phyloP scores from a whole-genome alignment of 768 basidiomycete genomes.

The Pleurotus platypus region DNA sequence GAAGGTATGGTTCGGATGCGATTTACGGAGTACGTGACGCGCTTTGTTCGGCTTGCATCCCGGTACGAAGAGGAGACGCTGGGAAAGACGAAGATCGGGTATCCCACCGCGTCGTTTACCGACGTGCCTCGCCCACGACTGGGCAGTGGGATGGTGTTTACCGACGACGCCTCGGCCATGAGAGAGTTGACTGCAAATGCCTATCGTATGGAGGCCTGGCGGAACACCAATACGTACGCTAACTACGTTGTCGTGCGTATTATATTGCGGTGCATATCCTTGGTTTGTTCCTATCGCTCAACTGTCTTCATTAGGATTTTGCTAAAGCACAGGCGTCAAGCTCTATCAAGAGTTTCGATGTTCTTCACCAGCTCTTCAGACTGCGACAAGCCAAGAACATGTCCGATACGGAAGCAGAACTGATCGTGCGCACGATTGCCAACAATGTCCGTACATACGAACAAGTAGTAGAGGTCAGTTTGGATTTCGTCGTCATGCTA shows the following conservation, averaged over 20 bases:
- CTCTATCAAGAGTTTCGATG: constrained; percentile 77
- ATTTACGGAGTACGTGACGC: constrained; percentile 83
- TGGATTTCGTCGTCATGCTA: constrained; percentile 1
- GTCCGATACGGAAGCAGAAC: constrained; percentile 65
- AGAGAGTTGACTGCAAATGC: constrained; percentile 76
- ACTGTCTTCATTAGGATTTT: constrained; percentile 56
- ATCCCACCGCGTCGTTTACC: constrained; percentile 52
- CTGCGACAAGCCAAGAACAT: constrained; percentile 73
- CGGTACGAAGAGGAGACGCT: constrained; percentile 86
- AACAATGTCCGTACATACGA: constrained; percentile 78
- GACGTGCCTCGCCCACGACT: constrained; percentile 46
- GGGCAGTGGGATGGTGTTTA: constrained; percentile 80
- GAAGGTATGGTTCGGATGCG: constrained; percentile 84
- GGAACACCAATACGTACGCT: constrained; percentile 76
- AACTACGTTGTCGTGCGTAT: constrained; percentile 60
- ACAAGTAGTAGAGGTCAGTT: constrained; percentile 79
- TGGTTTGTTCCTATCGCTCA: too few relatives aligned
- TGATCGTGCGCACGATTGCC: constrained; percentile 72
- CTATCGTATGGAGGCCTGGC: constrained; percentile 91
- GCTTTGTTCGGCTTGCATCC: constrained; percentile 88
- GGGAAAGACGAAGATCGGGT: constrained; percentile 76
- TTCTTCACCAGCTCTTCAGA: constrained; percentile 81
- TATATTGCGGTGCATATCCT: not conserved
- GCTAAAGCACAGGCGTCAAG: constrained; percentile 46
- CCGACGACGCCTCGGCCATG: constrained; percentile 61